Percentiles rank a stretch among this genome's conserved stretches.
Evolutionary conservation across 768 basidiomycete genomes (phyloP).

Genomic region (Leccinum disarticulatum): DNA sequence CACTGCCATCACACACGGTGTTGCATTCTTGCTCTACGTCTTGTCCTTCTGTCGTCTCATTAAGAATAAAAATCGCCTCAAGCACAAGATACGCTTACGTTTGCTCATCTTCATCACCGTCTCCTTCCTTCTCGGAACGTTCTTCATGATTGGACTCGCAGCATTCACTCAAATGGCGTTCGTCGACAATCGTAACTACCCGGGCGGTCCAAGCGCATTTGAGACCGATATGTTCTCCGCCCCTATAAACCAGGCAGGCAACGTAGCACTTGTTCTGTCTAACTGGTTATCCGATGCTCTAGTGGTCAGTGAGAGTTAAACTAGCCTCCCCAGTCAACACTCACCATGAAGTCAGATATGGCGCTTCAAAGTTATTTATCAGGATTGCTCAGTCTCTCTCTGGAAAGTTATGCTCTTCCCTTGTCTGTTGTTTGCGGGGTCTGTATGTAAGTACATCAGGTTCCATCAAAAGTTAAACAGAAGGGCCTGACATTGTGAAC

Average conservation of each 20-base stretch:
- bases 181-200: not conserved
- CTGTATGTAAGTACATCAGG: not conserved
- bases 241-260: not conserved
- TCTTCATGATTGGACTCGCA: not conserved
- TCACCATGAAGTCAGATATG: not conserved
- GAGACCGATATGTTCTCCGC: not conserved
- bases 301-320: not conserved
- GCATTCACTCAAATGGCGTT: not conserved
- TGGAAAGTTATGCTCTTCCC: not conserved
- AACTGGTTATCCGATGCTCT: not conserved
- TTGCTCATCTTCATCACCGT: not conserved
- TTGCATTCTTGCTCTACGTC: not conserved
- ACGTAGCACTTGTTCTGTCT: not conserved
- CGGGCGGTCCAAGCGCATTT: too few relatives aligned
- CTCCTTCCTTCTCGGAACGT: not conserved
- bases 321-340: not conserved
- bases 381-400: not conserved
- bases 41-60: not conserved
- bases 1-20: not conserved
- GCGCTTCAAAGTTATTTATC: not conserved
- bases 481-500: not conserved
- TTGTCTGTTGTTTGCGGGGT: not conserved
- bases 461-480: not conserved
- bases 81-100: not conserved
- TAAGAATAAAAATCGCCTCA: not conserved